Base-by-base conservation (phyloP, 306 rosid genomes). In the Casuarina equisetifolia region DNA sequence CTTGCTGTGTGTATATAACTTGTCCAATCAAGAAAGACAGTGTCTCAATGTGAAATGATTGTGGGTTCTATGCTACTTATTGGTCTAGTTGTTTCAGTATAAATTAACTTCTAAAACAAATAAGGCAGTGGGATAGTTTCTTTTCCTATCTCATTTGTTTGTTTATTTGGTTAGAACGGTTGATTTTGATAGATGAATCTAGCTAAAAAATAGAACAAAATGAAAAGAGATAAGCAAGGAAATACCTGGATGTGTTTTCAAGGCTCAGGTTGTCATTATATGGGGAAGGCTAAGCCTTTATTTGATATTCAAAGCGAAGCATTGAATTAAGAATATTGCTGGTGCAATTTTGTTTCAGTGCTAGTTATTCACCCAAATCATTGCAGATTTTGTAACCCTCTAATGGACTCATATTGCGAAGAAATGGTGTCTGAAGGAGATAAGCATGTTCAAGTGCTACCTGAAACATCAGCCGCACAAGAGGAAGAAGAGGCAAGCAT, bases 321-420 rank as follows among this genome's bases (percentile, higher is more conserved):
- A 6, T 1, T 63, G 52, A 45, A 39, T 40, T 40, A 40, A 43
- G 20, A 78, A 74, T 39, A 51, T 42, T 40, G 53, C 48, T 35
- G 36, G 2, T 74, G 49, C 53, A 67, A 52, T 52, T 25, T 66
- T n/a, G 53, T 20, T 69, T 44, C 50, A 16, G 25, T 68, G 35
- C 53, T 78, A 83, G 85, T 79, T 75, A 59, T 38, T 75, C 20
- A 74, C 45, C 45, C 69, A 63, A 80, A 76, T 63, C 67, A 52
- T 81, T 78, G 64, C 88, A 94, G 98, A 86, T 92, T 92, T 85
- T 92, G 97, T 85, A 96, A 87, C 78, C 96, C 99, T 81, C 83
- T 95, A 84, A 81, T 88, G 82, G 94, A 90, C 73, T 87, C 96
- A 54, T 45, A 70, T 20, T 78, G 57, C 75, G 84, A 84, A 74